phyloP scores from a whole-genome alignment of 2,329 filamentous ascomycete genomes.

The Colletotrichum aenigma region DNA sequence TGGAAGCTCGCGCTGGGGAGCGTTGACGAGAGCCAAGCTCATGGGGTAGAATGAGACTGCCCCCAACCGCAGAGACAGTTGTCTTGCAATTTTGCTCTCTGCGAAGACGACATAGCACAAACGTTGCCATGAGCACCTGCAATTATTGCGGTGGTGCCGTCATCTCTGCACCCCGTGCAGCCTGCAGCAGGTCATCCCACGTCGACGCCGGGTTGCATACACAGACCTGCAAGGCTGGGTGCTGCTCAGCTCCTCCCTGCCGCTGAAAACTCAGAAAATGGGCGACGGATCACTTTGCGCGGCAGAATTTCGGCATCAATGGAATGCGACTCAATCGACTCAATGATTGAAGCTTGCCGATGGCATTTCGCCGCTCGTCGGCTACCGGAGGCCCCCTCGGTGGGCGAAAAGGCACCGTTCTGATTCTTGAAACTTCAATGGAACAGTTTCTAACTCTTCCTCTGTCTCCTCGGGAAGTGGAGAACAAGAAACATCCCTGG shows the following conservation, averaged over 20 bases:
- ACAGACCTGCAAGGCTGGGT: background rate
- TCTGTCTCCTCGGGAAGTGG: conserved; percentile 11
- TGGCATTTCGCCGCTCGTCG: background rate
- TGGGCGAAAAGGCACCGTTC: background rate
- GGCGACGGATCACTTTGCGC: background rate
- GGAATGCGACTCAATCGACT: background rate
- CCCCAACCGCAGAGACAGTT: background rate
- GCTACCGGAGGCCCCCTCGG: background rate
- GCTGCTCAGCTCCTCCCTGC: background rate
- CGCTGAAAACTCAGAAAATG: background rate
- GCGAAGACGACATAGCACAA: background rate
- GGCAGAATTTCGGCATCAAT: background rate
- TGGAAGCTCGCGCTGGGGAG: background rate
- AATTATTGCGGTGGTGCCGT: background rate
- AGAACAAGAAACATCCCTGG: conserved; percentile 8
- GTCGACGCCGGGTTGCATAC: background rate
- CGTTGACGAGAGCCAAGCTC: background rate
- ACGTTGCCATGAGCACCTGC: background rate
- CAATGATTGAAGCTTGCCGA: conserved; percentile 13
- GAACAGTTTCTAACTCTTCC: conserved; percentile 18
- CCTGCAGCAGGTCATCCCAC: conserved; percentile 14
- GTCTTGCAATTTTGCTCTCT: background rate
- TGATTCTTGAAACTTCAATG: conserved; percentile 21
- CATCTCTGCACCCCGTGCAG: conserved; percentile 6
- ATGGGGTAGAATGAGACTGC: background rate